Evolutionary conservation across 2,329 filamentous ascomycete genomes (phyloP), one percentile per base, ranked within the genome.

Genomic region (Emericellopsis cladophorae): DNA sequence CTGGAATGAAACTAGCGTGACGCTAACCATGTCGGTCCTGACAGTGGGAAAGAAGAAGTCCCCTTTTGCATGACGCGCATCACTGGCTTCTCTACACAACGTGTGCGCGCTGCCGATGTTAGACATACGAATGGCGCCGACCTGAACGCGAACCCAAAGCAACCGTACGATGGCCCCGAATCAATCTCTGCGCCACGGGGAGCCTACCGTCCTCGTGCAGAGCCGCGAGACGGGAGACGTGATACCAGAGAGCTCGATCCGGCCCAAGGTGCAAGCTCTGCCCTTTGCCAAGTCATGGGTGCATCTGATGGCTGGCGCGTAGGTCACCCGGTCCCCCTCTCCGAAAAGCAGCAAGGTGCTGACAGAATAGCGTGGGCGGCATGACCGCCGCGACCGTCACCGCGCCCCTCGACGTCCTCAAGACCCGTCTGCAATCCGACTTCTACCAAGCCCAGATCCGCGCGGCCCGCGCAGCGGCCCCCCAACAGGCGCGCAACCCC

Each of bases 361-460:
- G 31, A 35, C 31, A 21, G 8, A 10, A 12, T 49, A 94, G 89
- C 34, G 65, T 86, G 40, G 89, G 89, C 51, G 89, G 89, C 50
- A 93, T 95, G 81, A 88, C 86, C 15, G 82, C 90, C 10, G 85
- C 90, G 21, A 81, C 84, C n/a, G 64, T 95, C n/a, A 95, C 90
- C 2, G 88, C 87, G 8, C 90, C 90, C 18, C 81, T 96, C 44
- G 90, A 95, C 56, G 89, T 95, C 26, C 74, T 96, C 39, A 94
- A 94, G 61, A 96, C 90, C 10, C 79, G 90, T 31, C 70, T 96
- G 4, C 90, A 96, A 59, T 93, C 87, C 53, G 89, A 94, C 56
- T 93, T 93, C 59, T 95, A 95, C 69, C 86, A 95, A 59, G 72
- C 79, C 8, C 85, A 95, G 60, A 72, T 95, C 36, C 72, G 73